Evolutionary conservation across 164 flowering plant genomes (phyloP).

Genomic region (Dillenia suffruticosa): DNA sequence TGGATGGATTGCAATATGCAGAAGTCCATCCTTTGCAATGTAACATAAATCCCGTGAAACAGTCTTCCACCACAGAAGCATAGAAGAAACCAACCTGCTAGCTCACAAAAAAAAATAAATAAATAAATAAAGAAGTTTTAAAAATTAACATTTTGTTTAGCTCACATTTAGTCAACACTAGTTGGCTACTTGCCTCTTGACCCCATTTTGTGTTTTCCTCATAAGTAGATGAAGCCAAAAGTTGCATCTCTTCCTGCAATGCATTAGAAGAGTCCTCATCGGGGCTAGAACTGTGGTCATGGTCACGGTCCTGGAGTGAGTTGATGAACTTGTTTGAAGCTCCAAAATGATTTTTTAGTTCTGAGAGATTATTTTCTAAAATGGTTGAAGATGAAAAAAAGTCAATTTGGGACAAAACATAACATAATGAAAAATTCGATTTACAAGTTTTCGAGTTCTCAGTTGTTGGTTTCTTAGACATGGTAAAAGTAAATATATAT

Average conservation of each 20-base stretch:
- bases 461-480: too few species aligned
- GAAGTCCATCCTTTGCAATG: constrained; percentile 38
- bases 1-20: constrained; percentile 22
- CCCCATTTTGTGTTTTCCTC: constrained; percentile 36
- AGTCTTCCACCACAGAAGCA: constrained; percentile 17
- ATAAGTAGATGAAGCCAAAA: constrained; percentile 22
- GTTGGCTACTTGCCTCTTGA: constrained; percentile 16
- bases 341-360: constrained; percentile 1
- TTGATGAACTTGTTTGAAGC: not conserved
- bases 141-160: not conserved
- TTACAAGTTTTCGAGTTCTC: too few species aligned
- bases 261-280: too few species aligned
- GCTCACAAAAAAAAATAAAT: not conserved
- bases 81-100: constrained; percentile 30
- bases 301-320: not conserved
- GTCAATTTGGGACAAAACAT: not conserved
- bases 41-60: constrained; percentile 22
- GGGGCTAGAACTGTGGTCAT: too few species aligned
- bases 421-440: too few species aligned
- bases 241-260: constrained; percentile 17
- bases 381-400: too few species aligned
- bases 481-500: too few species aligned
- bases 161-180: too few species aligned
- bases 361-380: not conserved
- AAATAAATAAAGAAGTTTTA: not conserved